phyloP scores from a whole-genome alignment of 306 rosid species.

The Sesbania bispinosa region DNA sequence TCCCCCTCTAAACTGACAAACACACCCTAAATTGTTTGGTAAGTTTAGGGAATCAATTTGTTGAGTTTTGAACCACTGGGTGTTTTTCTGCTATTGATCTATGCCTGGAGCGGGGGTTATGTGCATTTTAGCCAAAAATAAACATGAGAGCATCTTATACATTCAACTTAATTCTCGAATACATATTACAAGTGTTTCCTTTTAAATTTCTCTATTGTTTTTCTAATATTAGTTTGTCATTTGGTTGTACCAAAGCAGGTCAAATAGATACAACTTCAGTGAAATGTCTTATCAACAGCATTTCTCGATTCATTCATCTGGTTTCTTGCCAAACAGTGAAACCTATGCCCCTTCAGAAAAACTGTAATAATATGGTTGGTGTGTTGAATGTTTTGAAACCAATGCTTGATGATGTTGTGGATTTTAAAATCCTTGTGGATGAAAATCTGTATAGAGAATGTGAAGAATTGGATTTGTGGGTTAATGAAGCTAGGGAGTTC shows the following conservation, averaged over 20 bases:
- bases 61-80: background rate
- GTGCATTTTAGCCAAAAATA: slow-evolving; percentile 5
- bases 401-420: slow-evolving; percentile 66
- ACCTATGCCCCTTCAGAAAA: slow-evolving; percentile 61
- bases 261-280: slow-evolving; percentile 56
- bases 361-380: slow-evolving; percentile 51
- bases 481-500: slow-evolving; percentile 75
- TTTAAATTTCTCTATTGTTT: background rate
- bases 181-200: slow-evolving; percentile 4
- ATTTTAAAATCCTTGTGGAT: slow-evolving; percentile 48
- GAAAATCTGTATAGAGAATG: slow-evolving; percentile 56
- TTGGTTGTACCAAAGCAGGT: slow-evolving; percentile 47
- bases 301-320: slow-evolving; percentile 79
- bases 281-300: slow-evolving; percentile 80
- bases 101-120: background rate
- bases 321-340: slow-evolving; percentile 71
- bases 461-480: slow-evolving; percentile 63
- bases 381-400: slow-evolving; percentile 76
- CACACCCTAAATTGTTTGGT: background rate
- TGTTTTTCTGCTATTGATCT: background rate
- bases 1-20: too few relatives aligned
- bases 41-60: background rate
- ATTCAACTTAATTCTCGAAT: background rate
- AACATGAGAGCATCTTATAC: background rate
- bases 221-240: slow-evolving; percentile 16